A percentile compares a stretch with the other conserved stretches of the same genome.
These are phyloP conservation scores for Fusarium redolens DNA, from an alignment of 2,329 filamentous ascomycete genomes.

Conservation along the genomic window DNA sequence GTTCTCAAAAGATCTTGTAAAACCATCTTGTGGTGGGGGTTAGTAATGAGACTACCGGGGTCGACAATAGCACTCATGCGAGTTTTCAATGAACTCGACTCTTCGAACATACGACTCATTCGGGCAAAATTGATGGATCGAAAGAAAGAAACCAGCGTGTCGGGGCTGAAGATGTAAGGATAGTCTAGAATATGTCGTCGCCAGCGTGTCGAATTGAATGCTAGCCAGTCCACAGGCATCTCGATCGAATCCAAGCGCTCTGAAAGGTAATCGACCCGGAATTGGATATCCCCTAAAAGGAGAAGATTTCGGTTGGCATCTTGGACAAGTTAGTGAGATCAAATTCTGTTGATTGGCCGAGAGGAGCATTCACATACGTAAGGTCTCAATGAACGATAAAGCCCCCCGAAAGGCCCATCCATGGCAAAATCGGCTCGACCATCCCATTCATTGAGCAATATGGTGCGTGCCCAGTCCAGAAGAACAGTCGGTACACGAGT, in stretches of 20 bases:
- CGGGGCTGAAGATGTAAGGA: conserved; percentile 80
- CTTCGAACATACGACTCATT: conserved; percentile 85
- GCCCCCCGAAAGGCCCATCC: conserved; percentile 80
- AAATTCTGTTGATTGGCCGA: background rate
- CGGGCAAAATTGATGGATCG: conserved; percentile 86
- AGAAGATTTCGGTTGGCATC: conserved; percentile 73
- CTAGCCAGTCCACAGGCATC: conserved; percentile 78
- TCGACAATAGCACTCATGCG: conserved; percentile 68
- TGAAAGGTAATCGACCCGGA: conserved; percentile 79
- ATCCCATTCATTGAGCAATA: conserved; percentile 85
- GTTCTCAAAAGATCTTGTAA: conserved; percentile 72
- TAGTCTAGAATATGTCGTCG: conserved; percentile 82
- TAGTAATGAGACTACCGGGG: conserved; percentile 65
- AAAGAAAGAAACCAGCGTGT: conserved; percentile 83
- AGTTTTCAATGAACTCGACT: conserved; percentile 68
- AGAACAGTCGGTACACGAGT: conserved; percentile 66
- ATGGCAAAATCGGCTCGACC: conserved; percentile 76
- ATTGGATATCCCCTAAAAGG: conserved; percentile 74
- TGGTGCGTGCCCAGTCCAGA: conserved; percentile 78
- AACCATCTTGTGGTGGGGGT: conserved; percentile 68
- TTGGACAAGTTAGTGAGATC: conserved; percentile 45
- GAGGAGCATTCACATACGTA: conserved; percentile 67
- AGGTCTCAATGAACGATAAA: conserved; percentile 75
- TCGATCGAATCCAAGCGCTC: conserved; percentile 80
- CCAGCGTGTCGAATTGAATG: conserved; percentile 69